Base-by-base conservation (phyloP, 495 filamentous ascomycete species). In the Delitschia confertaspora region DNA sequence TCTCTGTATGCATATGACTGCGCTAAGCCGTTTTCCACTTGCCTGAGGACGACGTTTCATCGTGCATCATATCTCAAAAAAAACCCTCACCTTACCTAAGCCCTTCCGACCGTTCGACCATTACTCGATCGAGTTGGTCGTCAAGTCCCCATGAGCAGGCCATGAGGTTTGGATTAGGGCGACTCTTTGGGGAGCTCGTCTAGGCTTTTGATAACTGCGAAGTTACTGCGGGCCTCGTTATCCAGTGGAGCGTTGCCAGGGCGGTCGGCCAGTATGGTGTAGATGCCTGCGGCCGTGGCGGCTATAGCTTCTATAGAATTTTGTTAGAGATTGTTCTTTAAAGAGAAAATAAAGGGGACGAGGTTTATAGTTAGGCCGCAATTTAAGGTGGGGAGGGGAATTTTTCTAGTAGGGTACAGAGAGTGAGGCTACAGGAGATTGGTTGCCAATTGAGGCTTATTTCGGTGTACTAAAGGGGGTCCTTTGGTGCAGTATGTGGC, bases 201-300 rank as follows among this genome's bases (percentile, higher is more conserved):
- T 10, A 44, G 17, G 8, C n/a, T 9, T 35, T 27, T 21, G 13
- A 57, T 49, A 20, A 57, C 49, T 4, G 49, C 38, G 21, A 53
- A 53, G 13, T 56, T 35, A 44, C 58, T 47, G 47, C 56, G 60
- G n/a, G 64, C 67, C n/a, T 70, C 69, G 23, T 57, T 54, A 8
- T 56, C 58, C 45, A 83, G 59, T 20, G 64, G 64, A 20, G 71
- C 65, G 59, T 86, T 85, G 19, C 80, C 82, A 4, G 74, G 74
- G 38, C 81, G 63, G 32, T 79, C 67, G 37, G 82, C 71, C 18
- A 84, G 59, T 13, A 72, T 57, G 47, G 72, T 68, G 52, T 72
- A 64, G 73, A 85, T 74, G 27, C 79, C 80, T 0, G 79, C 77
- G 45, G 58, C 57, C 51, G 66, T 72, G 23, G 81, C 81, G 6